Evolutionary conservation across 306 rosid genomes (phyloP).

Genomic region (Citrullus amarus): DNA sequence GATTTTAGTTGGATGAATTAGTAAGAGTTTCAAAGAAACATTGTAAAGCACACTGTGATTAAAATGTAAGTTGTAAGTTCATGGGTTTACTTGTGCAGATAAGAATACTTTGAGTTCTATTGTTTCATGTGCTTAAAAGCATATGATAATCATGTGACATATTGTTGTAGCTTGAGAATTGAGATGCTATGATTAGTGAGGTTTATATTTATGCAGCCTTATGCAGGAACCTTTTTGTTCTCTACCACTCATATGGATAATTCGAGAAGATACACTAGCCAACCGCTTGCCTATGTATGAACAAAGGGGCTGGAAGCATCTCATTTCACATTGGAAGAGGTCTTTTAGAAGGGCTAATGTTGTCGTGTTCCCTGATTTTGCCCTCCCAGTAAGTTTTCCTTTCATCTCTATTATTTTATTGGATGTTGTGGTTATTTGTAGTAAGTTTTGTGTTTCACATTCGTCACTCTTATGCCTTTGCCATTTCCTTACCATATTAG

Average conservation of each 20-base stretch:
- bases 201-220: slow-evolving; percentile 93
- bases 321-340: slow-evolving; percentile 75
- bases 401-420: not conserved
- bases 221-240: slow-evolving; percentile 99
- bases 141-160: not conserved
- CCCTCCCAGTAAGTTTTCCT: slow-evolving; percentile 58
- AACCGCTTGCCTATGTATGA: slow-evolving; percentile 63
- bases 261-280: slow-evolving; percentile 84
- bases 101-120: not conserved
- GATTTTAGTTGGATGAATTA: not conserved
- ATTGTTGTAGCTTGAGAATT: slow-evolving; percentile 29
- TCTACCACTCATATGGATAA: slow-evolving; percentile 81
- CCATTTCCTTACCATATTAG: slow-evolving; percentile 36
- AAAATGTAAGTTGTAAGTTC: not conserved
- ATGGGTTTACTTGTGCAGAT: not conserved
- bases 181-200: slow-evolving; percentile 49
- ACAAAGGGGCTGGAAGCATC: slow-evolving; percentile 58
- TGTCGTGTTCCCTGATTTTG: slow-evolving; percentile 86
- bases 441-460: slow-evolving; percentile 10
- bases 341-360: slow-evolving; percentile 66
- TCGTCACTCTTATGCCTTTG: slow-evolving; percentile 18
- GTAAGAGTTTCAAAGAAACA: not conserved
- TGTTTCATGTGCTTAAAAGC: not conserved
- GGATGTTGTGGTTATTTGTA: not conserved
- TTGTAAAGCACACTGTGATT: not conserved